Evolutionary conservation across 306 rosid species (phyloP).

Genomic region (Cicer bijugum): DNA sequence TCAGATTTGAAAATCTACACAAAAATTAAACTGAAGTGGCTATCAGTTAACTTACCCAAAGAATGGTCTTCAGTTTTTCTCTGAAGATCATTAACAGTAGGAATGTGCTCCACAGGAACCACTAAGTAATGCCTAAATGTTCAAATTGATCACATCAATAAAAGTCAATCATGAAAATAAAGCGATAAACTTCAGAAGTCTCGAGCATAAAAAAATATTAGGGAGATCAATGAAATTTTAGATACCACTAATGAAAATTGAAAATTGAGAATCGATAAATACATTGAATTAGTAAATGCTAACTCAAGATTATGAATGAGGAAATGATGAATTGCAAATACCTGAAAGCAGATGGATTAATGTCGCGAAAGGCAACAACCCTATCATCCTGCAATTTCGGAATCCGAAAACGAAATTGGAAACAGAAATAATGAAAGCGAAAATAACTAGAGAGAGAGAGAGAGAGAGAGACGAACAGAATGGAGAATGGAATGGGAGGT

Average conservation of each 20-base stretch:
- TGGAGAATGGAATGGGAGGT: conserved; percentile 53
- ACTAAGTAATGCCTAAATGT: conserved; percentile 78
- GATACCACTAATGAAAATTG: conserved; percentile 9
- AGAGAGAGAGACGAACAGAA: conserved; percentile 47
- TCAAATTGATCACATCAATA: conserved; percentile 26
- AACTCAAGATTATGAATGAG: neutral
- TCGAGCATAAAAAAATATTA: no score
- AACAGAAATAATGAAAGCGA: neutral
- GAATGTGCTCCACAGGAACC: conserved; percentile 69
- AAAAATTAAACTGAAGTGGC: conserved; percentile 26
- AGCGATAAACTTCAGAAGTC: neutral
- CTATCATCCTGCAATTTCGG: conserved; percentile 59
- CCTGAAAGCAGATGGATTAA: conserved; percentile 72
- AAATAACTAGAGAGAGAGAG: conserved; percentile 4
- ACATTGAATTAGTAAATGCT: no score
- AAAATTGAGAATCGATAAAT: neutral
- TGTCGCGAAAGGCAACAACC: conserved; percentile 66
- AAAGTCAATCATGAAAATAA: neutral
- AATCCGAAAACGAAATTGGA: conserved; percentile 1
- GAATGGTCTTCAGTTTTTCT: conserved; percentile 61
- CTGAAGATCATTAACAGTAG: conserved; percentile 65
- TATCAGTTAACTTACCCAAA: conserved; percentile 57
- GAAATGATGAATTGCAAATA: conserved; percentile 11
- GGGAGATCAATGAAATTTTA: neutral
- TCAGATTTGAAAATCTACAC: neutral